Percentiles rank a stretch among this genome's conserved stretches.
These are phyloP conservation scores for Fusarium sp. DNA, from an alignment of 2,329 filamentous ascomycete genomes.

Conservation along the genomic window DNA sequence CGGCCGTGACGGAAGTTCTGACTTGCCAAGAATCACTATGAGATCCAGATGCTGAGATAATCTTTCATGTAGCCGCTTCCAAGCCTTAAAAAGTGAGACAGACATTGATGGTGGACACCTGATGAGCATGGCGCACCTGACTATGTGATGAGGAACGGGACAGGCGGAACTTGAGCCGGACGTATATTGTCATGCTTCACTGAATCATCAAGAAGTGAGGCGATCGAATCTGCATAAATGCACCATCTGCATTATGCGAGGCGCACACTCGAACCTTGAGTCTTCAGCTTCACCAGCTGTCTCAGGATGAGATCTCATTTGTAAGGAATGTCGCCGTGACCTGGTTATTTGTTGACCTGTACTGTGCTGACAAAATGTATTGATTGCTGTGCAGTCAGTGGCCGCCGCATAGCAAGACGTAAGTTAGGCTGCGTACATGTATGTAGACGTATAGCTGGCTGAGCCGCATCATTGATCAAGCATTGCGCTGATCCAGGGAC, in stretches of 20 bases:
- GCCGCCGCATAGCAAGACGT: not conserved
- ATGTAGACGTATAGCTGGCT: not conserved
- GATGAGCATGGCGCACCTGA: constrained; percentile 11
- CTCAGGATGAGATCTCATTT: not conserved
- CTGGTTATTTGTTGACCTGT: not conserved
- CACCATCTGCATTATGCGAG: not conserved
- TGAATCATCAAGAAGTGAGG: constrained; percentile 14
- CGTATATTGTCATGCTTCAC: constrained; percentile 1
- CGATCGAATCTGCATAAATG: not conserved
- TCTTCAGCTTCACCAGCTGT: not conserved
- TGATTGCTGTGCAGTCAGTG: not conserved
- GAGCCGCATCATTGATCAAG: constrained; percentile 6
- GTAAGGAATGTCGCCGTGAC: not conserved
- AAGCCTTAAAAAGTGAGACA: constrained; percentile 21
- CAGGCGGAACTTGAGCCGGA: constrained; percentile 15
- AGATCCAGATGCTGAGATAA: constrained; percentile 7
- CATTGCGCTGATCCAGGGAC: constrained; percentile 20
- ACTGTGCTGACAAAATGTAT: not conserved
- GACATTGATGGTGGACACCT: constrained; percentile 7
- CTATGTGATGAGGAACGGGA: constrained; percentile 10
- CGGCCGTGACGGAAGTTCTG: constrained; percentile 33
- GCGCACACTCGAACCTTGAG: not conserved
- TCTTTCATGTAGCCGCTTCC: constrained; percentile 6
- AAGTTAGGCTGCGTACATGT: not conserved
- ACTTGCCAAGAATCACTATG: constrained; percentile 9